Percentiles rank a stretch among this genome's conserved stretches.
Conservation (phyloP, 176 grass and related monocot genomes). For the Stipa capillata region DNA sequence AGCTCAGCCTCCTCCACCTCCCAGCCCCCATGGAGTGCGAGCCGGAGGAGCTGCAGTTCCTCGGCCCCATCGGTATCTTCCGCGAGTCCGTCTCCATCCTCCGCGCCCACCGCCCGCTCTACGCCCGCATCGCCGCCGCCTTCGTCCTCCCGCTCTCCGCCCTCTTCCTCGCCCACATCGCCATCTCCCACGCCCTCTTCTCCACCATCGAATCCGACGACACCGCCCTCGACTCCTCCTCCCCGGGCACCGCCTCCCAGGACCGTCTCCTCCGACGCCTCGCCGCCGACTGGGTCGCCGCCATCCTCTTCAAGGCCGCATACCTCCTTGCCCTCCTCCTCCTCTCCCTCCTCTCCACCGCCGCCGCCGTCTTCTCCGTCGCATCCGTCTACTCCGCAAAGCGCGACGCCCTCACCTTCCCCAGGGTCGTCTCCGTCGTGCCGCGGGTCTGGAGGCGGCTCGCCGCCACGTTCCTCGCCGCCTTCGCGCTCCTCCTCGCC, state of each 20-base stretch:
- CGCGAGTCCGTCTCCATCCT: slow-evolving; percentile 39
- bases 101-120: slow-evolving; percentile 45
- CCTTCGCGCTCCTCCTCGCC: slow-evolving; percentile 72
- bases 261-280: slow-evolving; percentile 42
- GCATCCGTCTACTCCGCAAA: slow-evolving; percentile 87
- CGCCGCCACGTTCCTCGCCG: slow-evolving; percentile 71
- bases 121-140: slow-evolving; percentile 53
- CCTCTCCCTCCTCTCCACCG: slow-evolving; percentile 77
- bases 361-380: slow-evolving; percentile 81
- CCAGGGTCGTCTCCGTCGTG: slow-evolving; percentile 71
- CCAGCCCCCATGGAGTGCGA: slow-evolving; percentile 56
- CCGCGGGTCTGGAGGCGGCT: slow-evolving; percentile 86
- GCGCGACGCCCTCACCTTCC: slow-evolving; percentile 69
- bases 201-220: slow-evolving; percentile 64
- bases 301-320: slow-evolving; percentile 71
- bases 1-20: neutral
- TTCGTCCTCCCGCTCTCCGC: slow-evolving; percentile 74
- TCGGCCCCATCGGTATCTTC: slow-evolving; percentile 51
- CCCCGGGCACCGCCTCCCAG: slow-evolving; percentile 47
- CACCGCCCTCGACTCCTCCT: slow-evolving; percentile 39
- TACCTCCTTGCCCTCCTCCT: slow-evolving; percentile 84
- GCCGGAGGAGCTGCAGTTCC: slow-evolving; percentile 90
- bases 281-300: slow-evolving; percentile 42
- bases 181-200: slow-evolving; percentile 80
- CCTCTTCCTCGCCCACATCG: slow-evolving; percentile 78